phyloP scores from a whole-genome alignment of 169 alveolate species.

The Plasmodium vivax region DNA sequence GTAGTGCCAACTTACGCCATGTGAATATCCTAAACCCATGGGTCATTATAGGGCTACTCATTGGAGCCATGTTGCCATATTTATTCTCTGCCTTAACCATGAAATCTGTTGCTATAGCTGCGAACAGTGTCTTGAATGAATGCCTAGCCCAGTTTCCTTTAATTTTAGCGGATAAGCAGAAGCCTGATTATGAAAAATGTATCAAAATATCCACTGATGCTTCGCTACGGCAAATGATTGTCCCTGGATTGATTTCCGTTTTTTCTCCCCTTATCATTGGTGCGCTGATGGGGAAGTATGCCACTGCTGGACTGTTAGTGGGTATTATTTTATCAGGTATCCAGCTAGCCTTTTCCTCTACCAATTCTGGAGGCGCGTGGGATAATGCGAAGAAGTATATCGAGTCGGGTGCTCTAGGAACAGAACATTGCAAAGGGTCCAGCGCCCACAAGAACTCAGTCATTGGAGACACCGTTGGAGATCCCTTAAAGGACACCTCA shows the following conservation, averaged over 20 bases:
- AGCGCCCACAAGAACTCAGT: slow-evolving; percentile 90
- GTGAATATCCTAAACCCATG: slow-evolving; percentile 88
- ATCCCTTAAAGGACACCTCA: slow-evolving; percentile 95
- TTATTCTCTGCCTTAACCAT: slow-evolving; percentile 92
- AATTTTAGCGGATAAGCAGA: slow-evolving; percentile 80
- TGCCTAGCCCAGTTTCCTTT: slow-evolving; percentile 89
- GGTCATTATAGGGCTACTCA: slow-evolving; percentile 86
- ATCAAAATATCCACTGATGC: slow-evolving; percentile 88
- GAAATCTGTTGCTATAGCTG: slow-evolving; percentile 93
- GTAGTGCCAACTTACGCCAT: slow-evolving; percentile 82
- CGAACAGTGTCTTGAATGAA: slow-evolving; percentile 89
- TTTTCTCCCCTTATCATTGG: slow-evolving; percentile 88
- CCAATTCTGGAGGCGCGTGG: slow-evolving; percentile 94
- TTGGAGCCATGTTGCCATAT: slow-evolving; percentile 94
- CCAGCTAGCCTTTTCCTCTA: slow-evolving; percentile 89
- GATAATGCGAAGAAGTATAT: slow-evolving; percentile 92
- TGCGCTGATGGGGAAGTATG: slow-evolving; percentile 86
- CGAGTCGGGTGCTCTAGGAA: slow-evolving; percentile 85
- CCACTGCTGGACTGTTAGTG: slow-evolving; percentile 92
- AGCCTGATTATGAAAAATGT: slow-evolving; percentile 90
- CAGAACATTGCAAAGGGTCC: slow-evolving; percentile 79
- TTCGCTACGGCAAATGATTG: slow-evolving; percentile 90
- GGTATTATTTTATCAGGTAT: slow-evolving; percentile 92
- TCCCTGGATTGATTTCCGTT: slow-evolving; percentile 90
- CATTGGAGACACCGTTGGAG: slow-evolving; percentile 95